Conservation (phyloP, 2,329 filamentous ascomycete genomes). For the Xylaria sp. region DNA sequence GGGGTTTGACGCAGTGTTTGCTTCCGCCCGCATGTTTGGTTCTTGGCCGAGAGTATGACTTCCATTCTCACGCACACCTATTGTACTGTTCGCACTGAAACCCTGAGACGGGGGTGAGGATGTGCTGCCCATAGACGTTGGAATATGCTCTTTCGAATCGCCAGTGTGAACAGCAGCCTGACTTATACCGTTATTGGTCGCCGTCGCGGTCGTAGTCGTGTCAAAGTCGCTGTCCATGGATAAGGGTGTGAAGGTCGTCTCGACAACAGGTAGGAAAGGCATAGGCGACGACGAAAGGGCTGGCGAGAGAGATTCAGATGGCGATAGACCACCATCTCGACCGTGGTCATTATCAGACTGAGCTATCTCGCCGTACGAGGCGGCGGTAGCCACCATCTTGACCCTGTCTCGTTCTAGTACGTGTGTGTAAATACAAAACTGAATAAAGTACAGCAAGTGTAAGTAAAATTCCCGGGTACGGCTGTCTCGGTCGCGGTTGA, state of each 20-base stretch:
- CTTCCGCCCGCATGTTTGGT: conserved; percentile 27
- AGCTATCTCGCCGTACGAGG: conserved; percentile 42
- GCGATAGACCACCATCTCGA: conserved; percentile 42
- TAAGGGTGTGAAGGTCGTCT: conserved; percentile 48
- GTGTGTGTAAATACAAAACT: conserved; percentile 5
- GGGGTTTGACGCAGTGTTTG: conserved; percentile 33
- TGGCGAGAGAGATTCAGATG: conserved; percentile 44
- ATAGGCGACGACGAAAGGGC: conserved; percentile 48
- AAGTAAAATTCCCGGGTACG: conserved; percentile 1
- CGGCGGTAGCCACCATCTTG: conserved; percentile 42
- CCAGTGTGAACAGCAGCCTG: conserved; percentile 33
- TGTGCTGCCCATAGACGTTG: conserved; percentile 45
- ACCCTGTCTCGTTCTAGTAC: conserved; percentile 12
- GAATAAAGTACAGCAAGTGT: background rate
- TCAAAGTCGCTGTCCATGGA: conserved; percentile 48
- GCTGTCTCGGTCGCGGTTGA: conserved; percentile 10
- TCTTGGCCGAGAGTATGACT: background rate
- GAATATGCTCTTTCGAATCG: conserved; percentile 48
- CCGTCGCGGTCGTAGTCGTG: background rate
- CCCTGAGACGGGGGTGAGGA: conserved; percentile 40
- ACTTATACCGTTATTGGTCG: conserved; percentile 13
- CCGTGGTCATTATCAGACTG: conserved; percentile 46
- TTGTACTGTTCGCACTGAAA: conserved; percentile 31
- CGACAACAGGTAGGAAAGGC: conserved; percentile 45
- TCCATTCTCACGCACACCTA: conserved; percentile 30